A percentile compares a stretch with the other conserved stretches of the same genome.
phyloP scores from a whole-genome alignment of 805 yeast species.

The Cyberlindnera euphorbiiphila region DNA sequence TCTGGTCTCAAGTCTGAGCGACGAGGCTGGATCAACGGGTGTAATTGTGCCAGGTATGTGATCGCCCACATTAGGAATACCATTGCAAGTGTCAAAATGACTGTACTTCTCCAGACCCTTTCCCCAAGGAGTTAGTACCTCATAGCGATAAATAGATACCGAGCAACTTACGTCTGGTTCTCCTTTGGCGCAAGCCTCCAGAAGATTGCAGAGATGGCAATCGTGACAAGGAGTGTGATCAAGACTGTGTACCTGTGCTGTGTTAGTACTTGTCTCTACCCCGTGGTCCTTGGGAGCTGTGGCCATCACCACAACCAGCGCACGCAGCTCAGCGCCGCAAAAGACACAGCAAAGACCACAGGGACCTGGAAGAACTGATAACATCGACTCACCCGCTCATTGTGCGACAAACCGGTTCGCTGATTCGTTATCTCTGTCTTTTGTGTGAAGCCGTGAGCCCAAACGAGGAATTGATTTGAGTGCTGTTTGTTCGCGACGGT shows the following conservation, averaged over 20 bases:
- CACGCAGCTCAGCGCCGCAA: not conserved
- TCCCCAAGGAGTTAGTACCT: too few species aligned
- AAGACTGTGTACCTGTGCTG: conserved; percentile 11
- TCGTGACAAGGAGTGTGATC: conserved; percentile 9
- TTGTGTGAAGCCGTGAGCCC: too few species aligned
- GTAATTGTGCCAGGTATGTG: conserved; percentile 80
- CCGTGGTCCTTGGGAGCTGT: not conserved
- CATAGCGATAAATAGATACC: too few species aligned
- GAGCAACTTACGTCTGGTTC: conserved; percentile 51
- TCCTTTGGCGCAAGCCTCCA: conserved; percentile 87
- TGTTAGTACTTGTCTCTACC: conserved; percentile 8
- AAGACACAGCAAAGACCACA: not conserved
- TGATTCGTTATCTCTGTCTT: not conserved
- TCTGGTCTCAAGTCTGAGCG: conserved; percentile 90
- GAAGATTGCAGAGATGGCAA: conserved; percentile 55
- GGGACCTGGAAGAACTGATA: not conserved
- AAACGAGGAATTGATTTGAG: too few species aligned
- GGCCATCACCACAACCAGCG: too few species aligned
- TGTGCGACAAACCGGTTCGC: not conserved
- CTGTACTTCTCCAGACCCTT: conserved; percentile 71
- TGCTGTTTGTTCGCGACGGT: too few species aligned
- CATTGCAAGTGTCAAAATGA: conserved; percentile 65
- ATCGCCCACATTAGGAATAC: conserved; percentile 90
- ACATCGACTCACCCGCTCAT: conserved; percentile 14
- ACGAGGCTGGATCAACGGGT: conserved; percentile 87